Conservation (phyloP, 2,329 filamentous ascomycete species). For the Acrodontium crateriforme region DNA sequence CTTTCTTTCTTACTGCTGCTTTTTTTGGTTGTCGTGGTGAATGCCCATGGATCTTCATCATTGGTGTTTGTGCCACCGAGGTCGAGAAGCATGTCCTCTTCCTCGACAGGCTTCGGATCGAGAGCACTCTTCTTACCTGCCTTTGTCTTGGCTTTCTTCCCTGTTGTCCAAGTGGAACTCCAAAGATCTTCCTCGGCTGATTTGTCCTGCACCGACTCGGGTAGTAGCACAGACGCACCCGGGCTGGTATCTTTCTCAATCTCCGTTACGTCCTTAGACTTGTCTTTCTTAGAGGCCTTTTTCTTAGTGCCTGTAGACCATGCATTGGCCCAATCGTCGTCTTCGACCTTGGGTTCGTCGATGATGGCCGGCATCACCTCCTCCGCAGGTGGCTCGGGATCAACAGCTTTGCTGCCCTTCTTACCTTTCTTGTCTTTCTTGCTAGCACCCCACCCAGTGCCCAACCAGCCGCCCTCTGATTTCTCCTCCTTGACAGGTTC, state of each 20-base stretch:
- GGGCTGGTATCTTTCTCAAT: conserved; percentile 18
- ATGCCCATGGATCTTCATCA: conserved; percentile 14
- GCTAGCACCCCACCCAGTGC: conserved; percentile 3
- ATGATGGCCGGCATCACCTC: conserved; percentile 29
- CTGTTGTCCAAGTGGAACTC: conserved; percentile 22
- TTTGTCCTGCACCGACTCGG: conserved; percentile 25
- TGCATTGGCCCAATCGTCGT: conserved; percentile 39
- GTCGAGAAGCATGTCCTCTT: conserved; percentile 8
- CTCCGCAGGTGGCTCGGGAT: conserved; percentile 14
- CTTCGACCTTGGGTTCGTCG: conserved; percentile 36
- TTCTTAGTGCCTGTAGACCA: conserved; percentile 44
- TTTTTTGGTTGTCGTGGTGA: conserved; percentile 24
- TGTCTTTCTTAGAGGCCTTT: conserved; percentile 34
- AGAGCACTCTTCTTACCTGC: conserved; percentile 29
- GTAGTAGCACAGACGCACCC: conserved; percentile 27
- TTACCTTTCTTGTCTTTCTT: conserved; percentile 9
- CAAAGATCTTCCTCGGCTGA: conserved; percentile 22
- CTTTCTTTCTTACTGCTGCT: conserved; percentile 40
- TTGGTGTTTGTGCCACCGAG: conserved; percentile 4
- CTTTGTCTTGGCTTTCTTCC: conserved; percentile 44
- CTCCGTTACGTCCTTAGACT: conserved; percentile 29
- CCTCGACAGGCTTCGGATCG: conserved; percentile 25
- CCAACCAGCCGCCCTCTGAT: conserved; percentile 11
- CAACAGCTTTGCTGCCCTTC: conserved; percentile 4
- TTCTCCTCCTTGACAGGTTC: conserved; percentile 22